Conservation (phyloP, 2,329 filamentous ascomycete species). For the Lomentospora prolificans region DNA sequence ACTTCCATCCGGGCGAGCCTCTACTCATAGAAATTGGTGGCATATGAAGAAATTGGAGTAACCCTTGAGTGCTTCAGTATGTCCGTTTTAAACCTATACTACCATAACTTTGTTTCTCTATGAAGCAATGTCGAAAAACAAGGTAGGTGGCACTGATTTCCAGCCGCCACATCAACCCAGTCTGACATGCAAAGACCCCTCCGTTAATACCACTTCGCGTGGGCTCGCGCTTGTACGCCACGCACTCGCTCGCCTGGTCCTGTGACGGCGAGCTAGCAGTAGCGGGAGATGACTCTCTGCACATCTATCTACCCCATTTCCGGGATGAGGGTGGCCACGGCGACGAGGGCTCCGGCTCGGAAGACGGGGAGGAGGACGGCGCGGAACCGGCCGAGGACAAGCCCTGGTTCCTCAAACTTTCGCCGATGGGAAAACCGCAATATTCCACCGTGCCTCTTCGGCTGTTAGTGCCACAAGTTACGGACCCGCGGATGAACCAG, state of each 20-base stretch:
- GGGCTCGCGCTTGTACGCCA: slow-evolving; percentile 31
- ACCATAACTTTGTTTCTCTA: neutral
- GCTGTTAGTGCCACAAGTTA: slow-evolving; percentile 11
- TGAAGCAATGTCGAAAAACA: neutral
- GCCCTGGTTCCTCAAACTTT: slow-evolving; percentile 5
- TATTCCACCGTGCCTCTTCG: slow-evolving; percentile 12
- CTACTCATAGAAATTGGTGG: too few relatives aligned
- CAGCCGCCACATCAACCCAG: slow-evolving; percentile 10
- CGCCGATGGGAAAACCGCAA: slow-evolving; percentile 6
- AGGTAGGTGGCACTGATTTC: slow-evolving; percentile 12
- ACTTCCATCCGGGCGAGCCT: too few relatives aligned
- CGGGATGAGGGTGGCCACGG: slow-evolving; percentile 4
- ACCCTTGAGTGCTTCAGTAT: neutral
- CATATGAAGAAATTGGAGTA: too few relatives aligned
- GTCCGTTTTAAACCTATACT: neutral
- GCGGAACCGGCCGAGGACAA: neutral
- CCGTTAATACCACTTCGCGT: slow-evolving; percentile 37
- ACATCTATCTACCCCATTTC: slow-evolving; percentile 37
- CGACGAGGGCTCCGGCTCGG: slow-evolving; percentile 1
- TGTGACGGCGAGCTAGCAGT: slow-evolving; percentile 48
- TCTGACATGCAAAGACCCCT: slow-evolving; percentile 16
- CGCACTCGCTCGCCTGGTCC: slow-evolving; percentile 39
- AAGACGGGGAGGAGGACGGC: neutral
- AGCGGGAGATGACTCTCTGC: slow-evolving; percentile 44
- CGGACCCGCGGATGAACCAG: slow-evolving; percentile 8